Evolutionary conservation across 306 rosid species (phyloP).

Genomic region (barrel medic (Medicago truncatula)): MtrunA17r5.0-ANR NC_053043.1:40776001-40776500

Average conservation of each 20-base stretch:
- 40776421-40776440: conserved; percentile 95
- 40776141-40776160: conserved; percentile 85
- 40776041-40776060: background rate
- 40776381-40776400: conserved; percentile 91
- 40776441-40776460: conserved; percentile 21
- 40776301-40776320: conserved; percentile 90
- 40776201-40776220: conserved; percentile 99
- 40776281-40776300: conserved; percentile 93
- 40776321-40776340: conserved; percentile 97
- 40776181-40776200: conserved; percentile 94
- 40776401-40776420: conserved; percentile 95
- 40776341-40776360: conserved; percentile 89
- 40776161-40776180: conserved; percentile 96
- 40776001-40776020: background rate
- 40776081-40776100: no score
- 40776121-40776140: conserved; percentile 60
- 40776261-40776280: conserved; percentile 96
- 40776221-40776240: conserved; percentile 82
- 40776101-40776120: background rate
- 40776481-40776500: conserved; percentile 10
- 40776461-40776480: conserved; percentile 37
- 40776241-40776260: conserved; percentile 75
- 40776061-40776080: background rate
- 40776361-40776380: conserved; percentile 99
- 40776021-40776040: background rate